phyloP scores from a whole-genome alignment of 768 basidiomycete genomes.

The Lactifluus rugatus region DNA sequence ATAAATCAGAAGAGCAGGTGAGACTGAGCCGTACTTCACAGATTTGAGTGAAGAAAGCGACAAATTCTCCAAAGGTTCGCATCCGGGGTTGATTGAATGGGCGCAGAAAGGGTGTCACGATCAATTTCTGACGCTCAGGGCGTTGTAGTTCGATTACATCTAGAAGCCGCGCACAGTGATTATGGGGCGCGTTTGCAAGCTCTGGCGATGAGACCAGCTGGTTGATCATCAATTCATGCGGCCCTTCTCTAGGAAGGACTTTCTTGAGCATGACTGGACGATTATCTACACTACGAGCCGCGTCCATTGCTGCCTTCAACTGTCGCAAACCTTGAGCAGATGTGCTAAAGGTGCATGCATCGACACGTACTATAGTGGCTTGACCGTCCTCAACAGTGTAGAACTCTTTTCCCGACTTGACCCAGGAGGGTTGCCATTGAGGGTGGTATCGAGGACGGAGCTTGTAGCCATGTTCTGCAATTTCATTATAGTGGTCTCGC shows the following conservation, averaged over 20 bases:
- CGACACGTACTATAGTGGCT: background rate
- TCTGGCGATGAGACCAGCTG: background rate
- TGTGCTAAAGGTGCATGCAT: background rate
- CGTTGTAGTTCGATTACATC: too few species aligned
- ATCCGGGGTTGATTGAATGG: constrained; percentile 23
- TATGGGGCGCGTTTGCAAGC: too few species aligned
- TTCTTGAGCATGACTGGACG: too few species aligned
- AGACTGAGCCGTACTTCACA: too few species aligned
- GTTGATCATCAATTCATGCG: background rate
- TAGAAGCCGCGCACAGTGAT: too few species aligned
- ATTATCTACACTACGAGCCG: background rate
- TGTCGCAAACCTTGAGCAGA: background rate
- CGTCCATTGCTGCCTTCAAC: background rate
- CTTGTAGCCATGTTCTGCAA: background rate
- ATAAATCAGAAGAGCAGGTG: too few species aligned
- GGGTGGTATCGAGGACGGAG: too few species aligned
- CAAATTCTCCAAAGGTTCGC: too few species aligned
- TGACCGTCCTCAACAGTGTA: too few species aligned
- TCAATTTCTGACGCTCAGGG: background rate
- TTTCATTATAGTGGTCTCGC: too few species aligned
- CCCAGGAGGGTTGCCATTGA: too few species aligned
- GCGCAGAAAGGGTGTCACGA: constrained; percentile 24
- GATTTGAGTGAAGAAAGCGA: too few species aligned
- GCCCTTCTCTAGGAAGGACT: background rate
- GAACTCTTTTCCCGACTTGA: background rate